Conservation (phyloP, 768 basidiomycete genomes). For the Macrolepiota albuminosa region DNA sequence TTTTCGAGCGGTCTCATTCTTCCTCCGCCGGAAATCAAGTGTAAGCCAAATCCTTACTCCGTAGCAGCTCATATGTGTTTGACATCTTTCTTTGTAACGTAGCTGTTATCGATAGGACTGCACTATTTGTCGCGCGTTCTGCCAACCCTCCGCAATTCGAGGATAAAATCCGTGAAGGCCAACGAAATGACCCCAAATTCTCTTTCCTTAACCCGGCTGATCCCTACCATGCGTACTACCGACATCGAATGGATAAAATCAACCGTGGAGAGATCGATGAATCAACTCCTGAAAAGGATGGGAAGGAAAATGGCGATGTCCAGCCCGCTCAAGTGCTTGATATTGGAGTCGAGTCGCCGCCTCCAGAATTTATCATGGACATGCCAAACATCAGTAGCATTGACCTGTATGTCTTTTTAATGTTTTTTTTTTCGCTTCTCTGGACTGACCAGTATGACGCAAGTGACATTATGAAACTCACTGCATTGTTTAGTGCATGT, state of each 20-base stretch:
- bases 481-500: slow-evolving; percentile 92
- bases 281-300: slow-evolving; percentile 39
- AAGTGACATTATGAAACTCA: slow-evolving; percentile 97
- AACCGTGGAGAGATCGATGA: slow-evolving; percentile 75
- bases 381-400: slow-evolving; percentile 83
- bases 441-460: slow-evolving; percentile 8
- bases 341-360: slow-evolving; percentile 70
- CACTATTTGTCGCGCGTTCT: slow-evolving; percentile 87
- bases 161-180: slow-evolving; percentile 95
- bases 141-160: slow-evolving; percentile 91
- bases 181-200: slow-evolving; percentile 96
- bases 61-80: slow-evolving; percentile 7
- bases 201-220: slow-evolving; percentile 96
- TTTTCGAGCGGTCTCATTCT: slow-evolving; percentile 88
- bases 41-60: slow-evolving; percentile 50
- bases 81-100: slow-evolving; percentile 1
- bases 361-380: slow-evolving; percentile 78
- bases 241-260: slow-evolving; percentile 84
- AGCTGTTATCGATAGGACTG: slow-evolving; percentile 97
- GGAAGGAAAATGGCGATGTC: slow-evolving; percentile 29
- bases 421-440: not conserved
- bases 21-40: slow-evolving; percentile 94
- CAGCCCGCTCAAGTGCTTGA: slow-evolving; percentile 48
- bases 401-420: slow-evolving; percentile 69
- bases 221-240: slow-evolving; percentile 98